Percentiles rank a stretch among this genome's conserved stretches.
These are phyloP conservation scores for Arabis hirsuta DNA, from an alignment of 345 rosid genomes.

Conservation along the genomic window DNA sequence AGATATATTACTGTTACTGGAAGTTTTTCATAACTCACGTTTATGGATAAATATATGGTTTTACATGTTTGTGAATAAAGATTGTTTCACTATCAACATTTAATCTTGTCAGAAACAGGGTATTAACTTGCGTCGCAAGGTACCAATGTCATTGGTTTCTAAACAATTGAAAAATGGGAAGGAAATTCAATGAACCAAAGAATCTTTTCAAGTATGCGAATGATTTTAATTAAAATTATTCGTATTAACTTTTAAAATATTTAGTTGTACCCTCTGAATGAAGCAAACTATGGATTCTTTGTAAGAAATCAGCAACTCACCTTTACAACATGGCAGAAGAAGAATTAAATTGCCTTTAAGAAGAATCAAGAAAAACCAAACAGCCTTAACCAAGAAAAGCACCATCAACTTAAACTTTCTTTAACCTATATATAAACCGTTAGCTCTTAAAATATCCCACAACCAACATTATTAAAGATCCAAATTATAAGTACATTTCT, in stretches of 20 bases:
- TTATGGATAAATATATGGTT: too few species aligned
- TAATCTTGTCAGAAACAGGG: too few species aligned
- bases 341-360: conserved; percentile 20
- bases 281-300: conserved; percentile 9
- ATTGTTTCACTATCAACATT: too few species aligned
- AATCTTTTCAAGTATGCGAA: background rate
- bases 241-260: background rate
- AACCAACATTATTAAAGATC: conserved; percentile 23
- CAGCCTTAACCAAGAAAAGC: conserved; percentile 79
- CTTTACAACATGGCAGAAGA: conserved; percentile 23
- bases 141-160: too few species aligned
- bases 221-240: background rate
- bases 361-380: conserved; percentile 44
- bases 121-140: too few species aligned
- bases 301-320: background rate
- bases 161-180: background rate
- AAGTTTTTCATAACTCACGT: too few species aligned
- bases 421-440: conserved; percentile 36
- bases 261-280: conserved; percentile 3
- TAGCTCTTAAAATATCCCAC: conserved; percentile 19
- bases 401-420: conserved; percentile 39
- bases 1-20: too few species aligned
- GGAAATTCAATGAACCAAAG: background rate
- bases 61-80: too few species aligned
- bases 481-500: background rate